Conservation (phyloP, 106 monocot genomes). For the Agapanthus africanus region DNA sequence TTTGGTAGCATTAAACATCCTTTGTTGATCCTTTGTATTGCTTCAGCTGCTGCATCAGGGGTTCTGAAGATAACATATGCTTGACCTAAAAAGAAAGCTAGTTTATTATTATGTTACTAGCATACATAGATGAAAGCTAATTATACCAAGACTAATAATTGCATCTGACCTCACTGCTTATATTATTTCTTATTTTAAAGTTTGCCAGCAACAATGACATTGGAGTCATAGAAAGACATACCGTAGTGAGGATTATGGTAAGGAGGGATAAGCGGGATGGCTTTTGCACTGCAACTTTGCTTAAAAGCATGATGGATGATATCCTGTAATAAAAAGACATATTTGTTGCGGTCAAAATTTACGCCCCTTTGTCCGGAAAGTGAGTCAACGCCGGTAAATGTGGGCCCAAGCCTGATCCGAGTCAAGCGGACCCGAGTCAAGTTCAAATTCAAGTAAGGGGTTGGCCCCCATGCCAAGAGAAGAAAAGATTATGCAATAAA, state of each 20-base stretch:
- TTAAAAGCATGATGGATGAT: conserved; percentile 25
- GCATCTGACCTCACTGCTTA: background rate
- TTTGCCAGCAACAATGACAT: background rate
- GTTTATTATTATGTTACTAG: background rate
- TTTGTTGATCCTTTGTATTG: conserved; percentile 37
- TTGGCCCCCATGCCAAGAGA: too few species aligned
- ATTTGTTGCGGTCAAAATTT: too few species aligned
- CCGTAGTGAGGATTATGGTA: conserved; percentile 40
- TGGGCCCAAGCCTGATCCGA: too few species aligned
- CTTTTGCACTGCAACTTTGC: conserved; percentile 29
- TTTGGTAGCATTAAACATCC: conserved; percentile 38
- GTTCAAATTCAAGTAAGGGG: too few species aligned
- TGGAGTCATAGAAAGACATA: conserved; percentile 6
- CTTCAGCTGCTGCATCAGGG: conserved; percentile 34
- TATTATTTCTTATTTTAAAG: background rate
- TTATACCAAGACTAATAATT: background rate
- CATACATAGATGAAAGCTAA: background rate
- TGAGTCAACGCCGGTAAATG: too few species aligned
- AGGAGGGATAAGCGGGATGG: conserved; percentile 20
- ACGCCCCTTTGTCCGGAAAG: too few species aligned
- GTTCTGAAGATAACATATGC: conserved; percentile 63
- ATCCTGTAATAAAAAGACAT: too few species aligned
- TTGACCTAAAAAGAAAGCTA: conserved; percentile 28
- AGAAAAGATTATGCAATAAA: too few species aligned
- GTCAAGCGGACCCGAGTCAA: too few species aligned